Conservation (phyloP, 2,329 filamentous ascomycete genomes). For the Mycosphaerella sp. region DNA sequence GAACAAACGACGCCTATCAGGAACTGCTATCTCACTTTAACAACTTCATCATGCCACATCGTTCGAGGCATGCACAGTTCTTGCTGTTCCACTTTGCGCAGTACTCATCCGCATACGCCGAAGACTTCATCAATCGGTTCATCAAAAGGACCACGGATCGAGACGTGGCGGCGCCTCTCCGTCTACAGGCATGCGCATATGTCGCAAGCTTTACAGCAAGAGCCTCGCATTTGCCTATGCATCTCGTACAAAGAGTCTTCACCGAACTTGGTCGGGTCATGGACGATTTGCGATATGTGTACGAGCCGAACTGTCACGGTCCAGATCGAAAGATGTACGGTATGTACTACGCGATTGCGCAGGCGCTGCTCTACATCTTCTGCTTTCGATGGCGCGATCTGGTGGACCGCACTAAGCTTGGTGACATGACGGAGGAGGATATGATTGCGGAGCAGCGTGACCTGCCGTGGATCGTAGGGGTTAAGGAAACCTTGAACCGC, state of each 20-base stretch:
- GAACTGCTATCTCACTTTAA: constrained; percentile 80
- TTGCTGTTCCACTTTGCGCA: constrained; percentile 94
- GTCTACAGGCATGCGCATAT: constrained; percentile 84
- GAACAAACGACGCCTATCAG: constrained; percentile 67
- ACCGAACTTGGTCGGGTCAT: constrained; percentile 71
- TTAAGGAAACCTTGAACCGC: constrained; percentile 66
- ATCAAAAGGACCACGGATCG: constrained; percentile 74
- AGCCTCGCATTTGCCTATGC: constrained; percentile 70
- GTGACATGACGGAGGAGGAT: constrained; percentile 47
- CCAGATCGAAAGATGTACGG: constrained; percentile 80
- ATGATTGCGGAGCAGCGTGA: constrained; percentile 61
- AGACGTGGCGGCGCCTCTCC: constrained; percentile 67
- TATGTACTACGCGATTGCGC: constrained; percentile 80
- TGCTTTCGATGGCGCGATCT: constrained; percentile 98
- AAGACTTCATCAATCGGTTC: constrained; percentile 77
- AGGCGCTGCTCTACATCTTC: constrained; percentile 88
- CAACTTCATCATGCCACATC: constrained; percentile 80
- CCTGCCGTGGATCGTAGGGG: constrained; percentile 67
- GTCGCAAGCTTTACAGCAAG: constrained; percentile 90
- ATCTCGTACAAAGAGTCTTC: constrained; percentile 77
- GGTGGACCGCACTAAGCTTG: constrained; percentile 47
- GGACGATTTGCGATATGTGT: constrained; percentile 63
- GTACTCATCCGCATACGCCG: constrained; percentile 67
- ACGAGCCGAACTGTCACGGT: constrained; percentile 69
- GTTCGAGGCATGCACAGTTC: constrained; percentile 90